A percentile compares a stretch with the other conserved stretches of the same genome.
These are phyloP conservation scores for Amanita jacksonii DNA, from an alignment of 768 basidiomycete genomes.

Conservation along the genomic window DNA sequence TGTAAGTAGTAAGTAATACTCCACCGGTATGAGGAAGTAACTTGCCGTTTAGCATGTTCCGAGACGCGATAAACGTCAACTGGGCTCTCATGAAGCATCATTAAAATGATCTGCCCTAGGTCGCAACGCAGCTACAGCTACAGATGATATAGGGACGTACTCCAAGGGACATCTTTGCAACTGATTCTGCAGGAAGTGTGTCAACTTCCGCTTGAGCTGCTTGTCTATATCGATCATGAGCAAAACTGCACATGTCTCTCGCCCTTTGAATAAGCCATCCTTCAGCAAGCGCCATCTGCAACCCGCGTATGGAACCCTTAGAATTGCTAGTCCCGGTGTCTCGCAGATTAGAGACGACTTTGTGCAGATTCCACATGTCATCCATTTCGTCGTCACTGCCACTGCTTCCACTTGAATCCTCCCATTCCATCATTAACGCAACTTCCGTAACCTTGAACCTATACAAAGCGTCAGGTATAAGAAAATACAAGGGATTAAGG, in stretches of 20 bases:
- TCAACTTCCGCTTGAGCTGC: constrained; percentile 56
- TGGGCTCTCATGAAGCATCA: constrained; percentile 56
- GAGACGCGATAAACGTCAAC: constrained; percentile 61
- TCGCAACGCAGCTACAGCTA: constrained; percentile 5
- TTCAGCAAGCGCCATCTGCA: constrained; percentile 57
- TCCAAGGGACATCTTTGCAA: constrained; percentile 63
- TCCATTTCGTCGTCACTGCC: constrained; percentile 43
- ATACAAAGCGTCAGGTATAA: background rate
- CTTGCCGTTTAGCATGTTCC: constrained; percentile 56
- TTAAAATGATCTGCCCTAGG: constrained; percentile 49
- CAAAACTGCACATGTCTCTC: constrained; percentile 68
- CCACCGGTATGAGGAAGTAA: background rate
- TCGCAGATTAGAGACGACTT: constrained; percentile 37
- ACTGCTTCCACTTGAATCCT: constrained; percentile 45
- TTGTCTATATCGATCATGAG: constrained; percentile 68
- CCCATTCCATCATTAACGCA: constrained; percentile 65
- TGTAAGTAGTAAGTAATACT: constrained; percentile 15
- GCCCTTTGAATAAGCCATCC: constrained; percentile 69
- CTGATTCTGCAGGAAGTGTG: constrained; percentile 33
- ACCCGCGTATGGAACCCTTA: constrained; percentile 55
- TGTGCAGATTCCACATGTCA: constrained; percentile 43
- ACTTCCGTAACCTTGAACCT: constrained; percentile 72
- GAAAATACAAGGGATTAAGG: background rate
- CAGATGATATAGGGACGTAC: constrained; percentile 24
- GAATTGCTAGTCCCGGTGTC: constrained; percentile 33